Evolutionary conservation across 257 asterid genomes (phyloP), one percentile per base, ranked within the genome.

Genomic region (Solanum pinnatisectum): DNA sequence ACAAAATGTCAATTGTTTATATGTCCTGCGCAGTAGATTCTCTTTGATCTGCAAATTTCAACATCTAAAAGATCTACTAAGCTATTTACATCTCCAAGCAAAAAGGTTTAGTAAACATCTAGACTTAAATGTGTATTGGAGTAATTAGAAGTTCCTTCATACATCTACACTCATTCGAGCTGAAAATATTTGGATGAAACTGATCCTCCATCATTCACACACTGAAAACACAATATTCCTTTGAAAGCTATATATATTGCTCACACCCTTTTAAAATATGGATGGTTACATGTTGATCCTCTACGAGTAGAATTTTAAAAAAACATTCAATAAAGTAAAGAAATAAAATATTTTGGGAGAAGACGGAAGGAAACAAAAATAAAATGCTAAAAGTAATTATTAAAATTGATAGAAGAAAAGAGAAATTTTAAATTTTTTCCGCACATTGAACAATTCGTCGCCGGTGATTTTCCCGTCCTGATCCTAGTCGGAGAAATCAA

Each of bases 401-500:
- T 30, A 30, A 42, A 42, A 10, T 40, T 39, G 44, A 39, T 39
- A 2, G 12, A 39, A 39, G 42, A 9, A 39, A 39, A 39, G 1
- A 39, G 12, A 42, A 44, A 13, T 4, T 49, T 49, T 2, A 49
- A 49, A 5, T 5, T 49, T 49, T 1, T 49, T 15, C 60, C 22
- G 22, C 13, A 91, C 98, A 77, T 83, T 84, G 76, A 72, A 91
- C 9, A 95, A 90, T 92, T 95, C 98, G 88, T 95, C 97, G 86
- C 97, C 99, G 70, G 98, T 90, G 15, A 95, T 94, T 90, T 84
- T 93, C 3, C 98, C 99, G 86, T 96, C 96, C 73, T 94, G 94
- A 88, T 96, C 94, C 36, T 96, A 79, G 78, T 96, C 98, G 82
- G 95, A 96, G 88, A 94, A 94, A 52, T 94, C 96, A 39, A 96